These are phyloP conservation scores for Lactarius deliciosus DNA, from an alignment of 768 basidiomycete species.

Conservation along the genomic window DNA sequence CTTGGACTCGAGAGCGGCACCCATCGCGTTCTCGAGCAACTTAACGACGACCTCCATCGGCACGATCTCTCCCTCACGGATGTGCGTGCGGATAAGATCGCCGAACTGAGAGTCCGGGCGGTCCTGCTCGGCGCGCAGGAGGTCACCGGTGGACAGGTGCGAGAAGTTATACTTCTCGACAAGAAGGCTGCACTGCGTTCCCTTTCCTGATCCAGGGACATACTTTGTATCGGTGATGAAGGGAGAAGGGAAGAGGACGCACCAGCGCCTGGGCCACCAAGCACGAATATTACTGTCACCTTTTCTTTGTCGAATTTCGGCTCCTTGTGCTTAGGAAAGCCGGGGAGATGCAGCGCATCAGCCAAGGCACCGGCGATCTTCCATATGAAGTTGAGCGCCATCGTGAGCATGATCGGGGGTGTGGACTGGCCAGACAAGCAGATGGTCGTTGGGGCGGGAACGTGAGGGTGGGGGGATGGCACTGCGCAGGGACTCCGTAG, in stretches of 20 bases:
- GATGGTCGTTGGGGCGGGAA: slow-evolving; percentile 61
- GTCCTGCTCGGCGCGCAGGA: slow-evolving; percentile 90
- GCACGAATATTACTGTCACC: slow-evolving; percentile 89
- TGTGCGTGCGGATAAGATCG: slow-evolving; percentile 80
- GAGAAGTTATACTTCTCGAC: slow-evolving; percentile 85
- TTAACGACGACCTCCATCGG: slow-evolving; percentile 97
- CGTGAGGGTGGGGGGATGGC: slow-evolving; percentile 57
- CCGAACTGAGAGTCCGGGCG: slow-evolving; percentile 84
- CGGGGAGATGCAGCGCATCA: slow-evolving; percentile 36
- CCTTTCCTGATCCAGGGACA: slow-evolving; percentile 64
- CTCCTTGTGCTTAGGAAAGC: background rate
- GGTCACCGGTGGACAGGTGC: slow-evolving; percentile 98
- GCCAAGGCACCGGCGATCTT: slow-evolving; percentile 41
- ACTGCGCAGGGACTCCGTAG: slow-evolving; percentile 56
- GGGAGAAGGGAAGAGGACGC: slow-evolving; percentile 19
- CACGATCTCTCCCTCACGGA: slow-evolving; percentile 90
- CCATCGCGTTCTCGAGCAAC: slow-evolving; percentile 92
- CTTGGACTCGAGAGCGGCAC: slow-evolving; percentile 48
- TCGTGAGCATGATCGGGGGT: slow-evolving; percentile 31
- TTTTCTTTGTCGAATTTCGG: slow-evolving; percentile 60
- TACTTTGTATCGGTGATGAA: slow-evolving; percentile 6
- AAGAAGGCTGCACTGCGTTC: slow-evolving; percentile 87
- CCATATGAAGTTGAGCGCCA: slow-evolving; percentile 44
- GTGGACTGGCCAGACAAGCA: slow-evolving; percentile 61
- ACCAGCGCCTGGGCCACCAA: slow-evolving; percentile 99